phyloP scores from a whole-genome alignment of 192 early-diverging fungal genomes.

The Ambispora gerdemannii region DNA sequence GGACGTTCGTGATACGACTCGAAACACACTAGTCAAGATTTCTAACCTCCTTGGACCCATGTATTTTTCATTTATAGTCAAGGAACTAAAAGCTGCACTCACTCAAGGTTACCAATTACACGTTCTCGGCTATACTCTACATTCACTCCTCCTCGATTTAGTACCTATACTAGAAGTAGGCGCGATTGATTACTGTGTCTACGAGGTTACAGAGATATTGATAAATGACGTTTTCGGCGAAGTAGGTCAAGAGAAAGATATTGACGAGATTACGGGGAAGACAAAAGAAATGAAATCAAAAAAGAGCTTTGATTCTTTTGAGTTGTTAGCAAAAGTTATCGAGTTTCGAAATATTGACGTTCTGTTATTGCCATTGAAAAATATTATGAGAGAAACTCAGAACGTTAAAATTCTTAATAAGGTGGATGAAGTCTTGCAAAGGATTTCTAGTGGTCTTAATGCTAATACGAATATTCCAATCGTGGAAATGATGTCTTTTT shows the following conservation, averaged over 20 bases:
- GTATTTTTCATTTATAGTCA: slow-evolving; percentile 87
- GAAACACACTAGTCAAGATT: slow-evolving; percentile 87
- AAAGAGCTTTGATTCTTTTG: slow-evolving; percentile 84
- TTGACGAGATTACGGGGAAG: slow-evolving; percentile 83
- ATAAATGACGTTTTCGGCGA: slow-evolving; percentile 93
- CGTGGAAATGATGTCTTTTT: slow-evolving; percentile 72
- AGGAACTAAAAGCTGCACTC: slow-evolving; percentile 75
- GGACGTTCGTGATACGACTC: slow-evolving; percentile 77
- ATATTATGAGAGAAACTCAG: slow-evolving; percentile 80
- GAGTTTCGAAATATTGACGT: slow-evolving; percentile 62
- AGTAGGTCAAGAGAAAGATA: slow-evolving; percentile 83
- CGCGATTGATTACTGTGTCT: slow-evolving; percentile 76
- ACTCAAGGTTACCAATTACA: slow-evolving; percentile 87
- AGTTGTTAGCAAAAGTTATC: slow-evolving; percentile 72
- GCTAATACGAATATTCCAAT: slow-evolving; percentile 67
- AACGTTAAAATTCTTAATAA: slow-evolving; percentile 69
- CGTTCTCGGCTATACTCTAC: slow-evolving; percentile 92
- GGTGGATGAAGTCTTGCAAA: slow-evolving; percentile 76
- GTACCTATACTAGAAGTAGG: slow-evolving; percentile 57
- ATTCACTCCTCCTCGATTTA: slow-evolving; percentile 74
- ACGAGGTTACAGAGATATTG: slow-evolving; percentile 66
- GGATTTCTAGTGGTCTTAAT: slow-evolving; percentile 75
- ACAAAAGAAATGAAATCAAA: slow-evolving; percentile 86
- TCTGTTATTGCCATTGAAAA: slow-evolving; percentile 84
- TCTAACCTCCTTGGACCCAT: slow-evolving; percentile 73